Evolutionary conservation across 2,329 filamentous ascomycete species (phyloP).

Genomic region (Trichoderma oligosporum): DNA sequence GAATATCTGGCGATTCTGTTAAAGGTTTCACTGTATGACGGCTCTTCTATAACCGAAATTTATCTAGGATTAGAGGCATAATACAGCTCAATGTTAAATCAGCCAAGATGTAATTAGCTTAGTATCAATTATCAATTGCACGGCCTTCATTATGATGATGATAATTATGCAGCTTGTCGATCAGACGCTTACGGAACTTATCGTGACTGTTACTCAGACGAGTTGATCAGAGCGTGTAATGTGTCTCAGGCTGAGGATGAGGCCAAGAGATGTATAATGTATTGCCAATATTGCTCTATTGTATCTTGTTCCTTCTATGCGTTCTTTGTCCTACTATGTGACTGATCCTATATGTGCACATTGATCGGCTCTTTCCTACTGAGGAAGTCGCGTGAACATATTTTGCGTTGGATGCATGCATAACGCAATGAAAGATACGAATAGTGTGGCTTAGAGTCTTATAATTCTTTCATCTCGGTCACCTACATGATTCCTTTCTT

Average conservation of each 20-base stretch:
- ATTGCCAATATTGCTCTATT: too few species aligned
- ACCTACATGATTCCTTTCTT: too few species aligned
- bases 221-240: neutral
- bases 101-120: too few species aligned
- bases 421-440: neutral
- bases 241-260: neutral
- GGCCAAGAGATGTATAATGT: neutral
- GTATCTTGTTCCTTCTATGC: neutral
- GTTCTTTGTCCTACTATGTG: neutral
- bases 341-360: neutral
- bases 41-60: too few species aligned
- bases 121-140: neutral
- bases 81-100: neutral
- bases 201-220: neutral
- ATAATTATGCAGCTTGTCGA: neutral
- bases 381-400: too few species aligned
- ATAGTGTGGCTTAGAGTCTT: neutral
- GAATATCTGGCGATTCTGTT: too few species aligned
- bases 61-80: too few species aligned
- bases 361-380: neutral
- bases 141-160: neutral
- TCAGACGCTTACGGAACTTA: neutral
- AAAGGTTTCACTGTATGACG: too few species aligned
- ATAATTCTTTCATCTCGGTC: neutral
- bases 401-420: too few species aligned